A percentile compares a stretch with the other conserved stretches of the same genome.
phyloP scores from a whole-genome alignment of 768 basidiomycete species.

The Naganishia friedmannii region DNA sequence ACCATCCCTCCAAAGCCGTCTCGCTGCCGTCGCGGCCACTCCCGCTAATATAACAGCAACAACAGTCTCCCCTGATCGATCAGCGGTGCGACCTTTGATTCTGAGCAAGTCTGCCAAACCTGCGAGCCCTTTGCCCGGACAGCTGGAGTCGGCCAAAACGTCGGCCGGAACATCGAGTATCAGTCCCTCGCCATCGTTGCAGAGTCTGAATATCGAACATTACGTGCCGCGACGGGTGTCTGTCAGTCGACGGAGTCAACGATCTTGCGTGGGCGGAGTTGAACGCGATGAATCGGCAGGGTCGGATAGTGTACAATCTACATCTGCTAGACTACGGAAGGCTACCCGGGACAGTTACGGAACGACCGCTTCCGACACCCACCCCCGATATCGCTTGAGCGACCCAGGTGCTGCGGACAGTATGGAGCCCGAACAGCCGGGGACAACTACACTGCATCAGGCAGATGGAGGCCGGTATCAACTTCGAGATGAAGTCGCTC shows the following conservation, averaged over 20 bases:
- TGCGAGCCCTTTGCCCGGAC: slow-evolving; percentile 12
- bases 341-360: slow-evolving; percentile 17
- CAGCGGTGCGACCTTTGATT: slow-evolving; percentile 15
- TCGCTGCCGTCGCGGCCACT: slow-evolving; percentile 18
- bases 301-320: not conserved
- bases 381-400: slow-evolving; percentile 8
- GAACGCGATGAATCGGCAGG: not conserved
- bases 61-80: slow-evolving; percentile 8
- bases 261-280: slow-evolving; percentile 17
- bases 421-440: not conserved
- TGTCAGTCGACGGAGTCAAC: slow-evolving; percentile 9
- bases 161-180: not conserved
- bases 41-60: slow-evolving; percentile 9
- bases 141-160: not conserved
- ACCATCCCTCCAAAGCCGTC: slow-evolving; percentile 23
- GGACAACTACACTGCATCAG: not conserved
- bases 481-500: slow-evolving; percentile 2
- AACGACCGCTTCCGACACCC: not conserved
- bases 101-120: slow-evolving; percentile 21
- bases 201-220: slow-evolving; percentile 18
- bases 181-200: slow-evolving; percentile 11
- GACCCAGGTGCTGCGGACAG: slow-evolving; percentile 6
- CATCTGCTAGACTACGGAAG: slow-evolving; percentile 7
- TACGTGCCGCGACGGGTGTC: slow-evolving; percentile 25
- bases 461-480: slow-evolving; percentile 6